Evolutionary conservation across 2,329 filamentous ascomycete genomes (phyloP).

Genomic region (Macroventuria anomochaeta): DNA sequence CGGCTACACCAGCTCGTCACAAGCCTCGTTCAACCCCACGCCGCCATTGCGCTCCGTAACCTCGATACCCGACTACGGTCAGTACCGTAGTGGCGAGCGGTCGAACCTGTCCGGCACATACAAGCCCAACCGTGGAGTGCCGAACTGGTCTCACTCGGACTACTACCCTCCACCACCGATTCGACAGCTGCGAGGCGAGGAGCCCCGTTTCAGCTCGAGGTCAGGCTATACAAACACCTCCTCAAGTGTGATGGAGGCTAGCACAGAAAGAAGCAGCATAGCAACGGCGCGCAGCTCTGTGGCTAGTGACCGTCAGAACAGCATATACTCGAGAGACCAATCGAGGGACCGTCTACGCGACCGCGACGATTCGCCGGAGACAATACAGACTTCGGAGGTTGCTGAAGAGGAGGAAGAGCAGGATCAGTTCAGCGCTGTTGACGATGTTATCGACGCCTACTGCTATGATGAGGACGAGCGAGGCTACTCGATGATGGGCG

Average conservation of each 20-base stretch:
- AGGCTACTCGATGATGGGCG: constrained; percentile 17
- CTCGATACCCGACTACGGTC: constrained; percentile 48
- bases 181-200: constrained; percentile 45
- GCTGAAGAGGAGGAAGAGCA: constrained; percentile 30
- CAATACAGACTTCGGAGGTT: constrained; percentile 30
- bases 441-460: constrained; percentile 68
- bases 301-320: constrained; percentile 57
- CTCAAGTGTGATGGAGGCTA: constrained; percentile 63
- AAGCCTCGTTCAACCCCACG: constrained; percentile 28
- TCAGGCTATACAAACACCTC: constrained; percentile 65
- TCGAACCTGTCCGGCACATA: constrained; percentile 45
- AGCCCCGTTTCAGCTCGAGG: constrained; percentile 64
- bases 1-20: constrained; percentile 45
- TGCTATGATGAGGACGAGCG: constrained; percentile 57
- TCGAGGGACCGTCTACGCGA: constrained; percentile 35
- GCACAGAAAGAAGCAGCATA: constrained; percentile 84
- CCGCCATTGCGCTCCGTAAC: constrained; percentile 44
- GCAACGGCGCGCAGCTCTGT: constrained; percentile 79
- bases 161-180: constrained; percentile 34
- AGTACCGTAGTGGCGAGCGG: constrained; percentile 36
- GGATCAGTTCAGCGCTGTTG: constrained; percentile 58
- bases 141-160: constrained; percentile 46
- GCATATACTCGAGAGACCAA: constrained; percentile 54
- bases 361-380: constrained; percentile 42
- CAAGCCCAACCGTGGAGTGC: constrained; percentile 46